Evolutionary conservation across 2,329 filamentous ascomycete species (phyloP).

Genomic region (Talaromyces islandicus): DNA sequence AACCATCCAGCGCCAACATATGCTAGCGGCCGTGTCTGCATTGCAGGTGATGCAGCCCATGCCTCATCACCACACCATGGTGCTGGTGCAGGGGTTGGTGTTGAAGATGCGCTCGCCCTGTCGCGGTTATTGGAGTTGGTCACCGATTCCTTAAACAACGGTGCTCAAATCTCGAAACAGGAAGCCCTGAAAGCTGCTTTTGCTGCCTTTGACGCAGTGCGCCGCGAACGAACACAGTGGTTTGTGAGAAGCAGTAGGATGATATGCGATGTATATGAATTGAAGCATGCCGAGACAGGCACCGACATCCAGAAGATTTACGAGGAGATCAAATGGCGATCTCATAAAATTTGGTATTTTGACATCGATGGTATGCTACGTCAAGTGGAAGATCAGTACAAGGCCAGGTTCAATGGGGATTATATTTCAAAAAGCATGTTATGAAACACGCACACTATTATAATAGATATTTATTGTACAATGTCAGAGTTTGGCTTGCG

Average conservation of each 20-base stretch:
- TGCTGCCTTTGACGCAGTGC: slow-evolving; percentile 45
- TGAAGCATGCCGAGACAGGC: slow-evolving; percentile 20
- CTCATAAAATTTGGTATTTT: slow-evolving; percentile 30
- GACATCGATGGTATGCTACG: slow-evolving; percentile 28
- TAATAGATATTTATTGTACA: neutral
- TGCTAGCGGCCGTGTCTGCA: slow-evolving; percentile 19
- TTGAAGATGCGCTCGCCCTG: slow-evolving; percentile 27
- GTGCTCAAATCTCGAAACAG: neutral
- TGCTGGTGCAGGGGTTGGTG: slow-evolving; percentile 32
- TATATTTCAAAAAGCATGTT: neutral
- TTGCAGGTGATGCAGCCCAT: slow-evolving; percentile 36
- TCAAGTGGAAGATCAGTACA: neutral
- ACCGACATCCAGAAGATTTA: slow-evolving; percentile 22
- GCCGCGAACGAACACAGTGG: slow-evolving; percentile 46
- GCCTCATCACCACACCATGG: slow-evolving; percentile 33
- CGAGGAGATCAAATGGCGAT: slow-evolving; percentile 17
- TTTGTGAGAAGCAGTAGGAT: slow-evolving; percentile 47
- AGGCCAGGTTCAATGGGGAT: neutral
- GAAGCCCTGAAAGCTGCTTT: slow-evolving; percentile 34
- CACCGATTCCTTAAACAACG: neutral
- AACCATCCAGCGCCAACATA: slow-evolving; percentile 25
- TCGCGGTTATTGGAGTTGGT: slow-evolving; percentile 44
- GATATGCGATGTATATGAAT: slow-evolving; percentile 28
- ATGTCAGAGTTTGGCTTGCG: neutral
- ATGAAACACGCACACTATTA: neutral